phyloP scores from a whole-genome alignment of 1,284 basidiomycete genomes.

The Ustilago nuda region DNA sequence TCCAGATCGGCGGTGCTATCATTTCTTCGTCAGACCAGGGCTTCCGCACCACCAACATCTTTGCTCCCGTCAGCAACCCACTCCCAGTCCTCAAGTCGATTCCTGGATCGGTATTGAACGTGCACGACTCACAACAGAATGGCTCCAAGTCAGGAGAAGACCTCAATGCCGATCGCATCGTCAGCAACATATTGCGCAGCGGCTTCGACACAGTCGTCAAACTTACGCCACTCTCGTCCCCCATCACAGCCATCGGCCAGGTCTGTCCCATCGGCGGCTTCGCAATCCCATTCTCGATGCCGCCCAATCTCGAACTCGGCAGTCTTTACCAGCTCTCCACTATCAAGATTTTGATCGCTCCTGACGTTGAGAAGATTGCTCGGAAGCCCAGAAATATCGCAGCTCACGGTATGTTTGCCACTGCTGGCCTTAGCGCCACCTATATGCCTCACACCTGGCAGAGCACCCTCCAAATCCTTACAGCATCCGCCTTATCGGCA shows the following conservation, averaged over 20 bases:
- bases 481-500: conserved; percentile 20
- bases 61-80: conserved; percentile 36
- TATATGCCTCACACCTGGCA: conserved; percentile 48
- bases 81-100: conserved; percentile 36
- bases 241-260: conserved; percentile 31
- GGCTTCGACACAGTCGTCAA: conserved; percentile 37
- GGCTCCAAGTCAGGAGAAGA: background rate
- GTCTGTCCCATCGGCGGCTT: conserved; percentile 42
- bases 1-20: conserved; percentile 38
- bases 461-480: conserved; percentile 17
- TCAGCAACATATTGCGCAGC: background rate
- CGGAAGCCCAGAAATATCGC: conserved; percentile 16
- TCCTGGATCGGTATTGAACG: background rate
- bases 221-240: conserved; percentile 27
- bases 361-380: conserved; percentile 11
- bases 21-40: conserved; percentile 18
- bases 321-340: conserved; percentile 27
- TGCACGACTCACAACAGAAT: background rate
- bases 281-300: conserved; percentile 27
- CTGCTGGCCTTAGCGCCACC: conserved; percentile 37
- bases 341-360: conserved; percentile 36
- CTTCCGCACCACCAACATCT: conserved; percentile 28
- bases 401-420: conserved; percentile 12
- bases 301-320: conserved; percentile 31
- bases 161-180: background rate